phyloP scores from a whole-genome alignment of 2,329 filamentous ascomycete species.

The Gnomoniopsis sp. region DNA sequence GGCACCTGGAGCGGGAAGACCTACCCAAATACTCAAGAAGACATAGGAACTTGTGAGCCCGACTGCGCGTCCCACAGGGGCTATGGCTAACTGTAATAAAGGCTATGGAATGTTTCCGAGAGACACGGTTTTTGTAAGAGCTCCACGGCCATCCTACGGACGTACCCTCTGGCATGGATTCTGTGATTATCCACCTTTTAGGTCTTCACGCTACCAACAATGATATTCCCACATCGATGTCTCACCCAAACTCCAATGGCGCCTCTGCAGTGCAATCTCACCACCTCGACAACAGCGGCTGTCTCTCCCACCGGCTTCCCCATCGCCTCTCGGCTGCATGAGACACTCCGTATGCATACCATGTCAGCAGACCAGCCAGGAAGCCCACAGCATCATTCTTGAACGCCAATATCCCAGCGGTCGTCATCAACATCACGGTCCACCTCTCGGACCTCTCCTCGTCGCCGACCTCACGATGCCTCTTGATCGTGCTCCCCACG shows the following conservation, averaged over 20 bases:
- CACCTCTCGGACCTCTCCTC: conserved; percentile 72
- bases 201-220: too few species aligned
- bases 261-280: not conserved
- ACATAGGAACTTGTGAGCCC: too few species aligned
- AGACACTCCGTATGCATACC: conserved; percentile 59
- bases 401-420: conserved; percentile 78
- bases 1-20: not conserved
- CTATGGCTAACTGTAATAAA: not conserved
- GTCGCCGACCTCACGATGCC: conserved; percentile 55
- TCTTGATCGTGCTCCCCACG: conserved; percentile 32
- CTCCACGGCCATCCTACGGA: too few species aligned
- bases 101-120: too few species aligned
- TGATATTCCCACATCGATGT: too few species aligned
- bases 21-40: not conserved
- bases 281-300: conserved; percentile 23
- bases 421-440: conserved; percentile 87
- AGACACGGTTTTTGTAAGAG: too few species aligned
- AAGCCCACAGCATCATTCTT: conserved; percentile 90
- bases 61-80: too few species aligned
- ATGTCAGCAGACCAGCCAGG: conserved; percentile 73
- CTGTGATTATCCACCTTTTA: too few species aligned
- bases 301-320: conserved; percentile 26
- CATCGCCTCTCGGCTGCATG: conserved; percentile 33
- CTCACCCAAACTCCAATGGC: not conserved
- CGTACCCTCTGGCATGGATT: too few species aligned